These are phyloP conservation scores for Scytalidium lignicola DNA, from an alignment of 2,329 filamentous ascomycete species.

Conservation along the genomic window DNA sequence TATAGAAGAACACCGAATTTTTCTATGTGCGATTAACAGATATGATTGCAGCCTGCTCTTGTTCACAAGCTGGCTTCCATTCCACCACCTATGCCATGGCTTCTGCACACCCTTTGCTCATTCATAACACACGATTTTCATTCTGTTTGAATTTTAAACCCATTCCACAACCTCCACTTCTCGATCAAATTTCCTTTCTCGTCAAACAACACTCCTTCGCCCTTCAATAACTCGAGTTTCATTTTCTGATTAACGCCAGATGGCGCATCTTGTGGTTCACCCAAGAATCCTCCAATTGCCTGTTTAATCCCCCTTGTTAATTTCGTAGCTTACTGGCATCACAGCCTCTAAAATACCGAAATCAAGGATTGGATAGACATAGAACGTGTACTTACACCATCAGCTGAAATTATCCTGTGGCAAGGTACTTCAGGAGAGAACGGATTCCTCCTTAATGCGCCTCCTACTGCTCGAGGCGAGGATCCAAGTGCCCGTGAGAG, in stretches of 20 bases:
- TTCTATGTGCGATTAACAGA: too few species aligned
- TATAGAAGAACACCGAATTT: too few species aligned
- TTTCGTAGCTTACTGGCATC: too few species aligned
- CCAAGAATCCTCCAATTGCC: constrained; percentile 45
- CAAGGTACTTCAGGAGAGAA: constrained; percentile 60
- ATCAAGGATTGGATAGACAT: too few species aligned
- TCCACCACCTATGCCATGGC: too few species aligned
- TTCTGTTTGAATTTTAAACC: constrained; percentile 26
- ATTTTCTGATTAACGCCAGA: constrained; percentile 42
- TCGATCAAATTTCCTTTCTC: constrained; percentile 38
- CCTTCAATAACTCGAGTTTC: constrained; percentile 38
- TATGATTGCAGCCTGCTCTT: too few species aligned
- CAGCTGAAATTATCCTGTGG: constrained; percentile 52
- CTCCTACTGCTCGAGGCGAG: constrained; percentile 59
- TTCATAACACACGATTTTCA: neutral
- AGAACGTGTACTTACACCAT: constrained; percentile 37
- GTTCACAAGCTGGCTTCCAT: too few species aligned
- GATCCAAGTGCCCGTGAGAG: constrained; percentile 51
- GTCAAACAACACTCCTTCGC: constrained; percentile 44
- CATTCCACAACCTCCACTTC: constrained; percentile 35
- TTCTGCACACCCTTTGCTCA: too few species aligned
- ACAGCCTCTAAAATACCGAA: too few species aligned
- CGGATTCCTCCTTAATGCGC: constrained; percentile 54
- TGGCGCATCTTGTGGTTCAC: constrained; percentile 44
- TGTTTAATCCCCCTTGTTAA: constrained; percentile 3